Percentiles rank a stretch among this genome's conserved stretches.
Evolutionary conservation across 805 yeast species (phyloP).

Genomic region (Hanseniaspora clermontiae): DNA sequence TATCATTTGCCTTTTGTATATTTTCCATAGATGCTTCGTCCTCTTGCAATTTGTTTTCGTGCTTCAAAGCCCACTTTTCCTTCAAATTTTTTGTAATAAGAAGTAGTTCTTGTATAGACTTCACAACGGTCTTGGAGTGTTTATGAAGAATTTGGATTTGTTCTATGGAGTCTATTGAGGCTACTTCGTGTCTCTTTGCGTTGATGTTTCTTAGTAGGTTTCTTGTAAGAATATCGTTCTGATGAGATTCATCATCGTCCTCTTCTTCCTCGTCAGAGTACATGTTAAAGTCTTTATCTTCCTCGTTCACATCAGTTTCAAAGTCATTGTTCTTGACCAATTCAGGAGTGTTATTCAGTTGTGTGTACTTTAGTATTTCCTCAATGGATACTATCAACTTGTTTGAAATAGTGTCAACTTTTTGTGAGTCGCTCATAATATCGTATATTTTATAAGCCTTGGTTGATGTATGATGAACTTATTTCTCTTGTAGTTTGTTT

Average conservation of each 20-base stretch:
- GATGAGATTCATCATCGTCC: not conserved
- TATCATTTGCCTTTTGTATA: not conserved
- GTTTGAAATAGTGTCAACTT: conserved; percentile 5
- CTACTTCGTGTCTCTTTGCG: conserved; percentile 15
- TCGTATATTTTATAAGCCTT: not conserved
- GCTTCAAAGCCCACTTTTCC: conserved; percentile 27
- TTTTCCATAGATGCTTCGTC: conserved; percentile 17
- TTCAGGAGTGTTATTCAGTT: conserved; percentile 11
- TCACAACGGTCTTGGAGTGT: conserved; percentile 17
- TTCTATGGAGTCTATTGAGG: conserved; percentile 20
- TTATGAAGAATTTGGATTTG: conserved; percentile 19
- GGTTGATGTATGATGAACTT: not conserved
- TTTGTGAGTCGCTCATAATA: conserved; percentile 5
- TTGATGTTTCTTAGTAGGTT: conserved; percentile 11
- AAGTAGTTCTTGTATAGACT: conserved; percentile 25
- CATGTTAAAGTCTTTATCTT: not conserved
- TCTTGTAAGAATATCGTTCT: conserved; percentile 5
- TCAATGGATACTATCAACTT: conserved; percentile 6
- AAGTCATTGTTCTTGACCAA: not conserved
- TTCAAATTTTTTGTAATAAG: conserved; percentile 25
- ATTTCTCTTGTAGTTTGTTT: no score
- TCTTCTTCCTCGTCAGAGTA: not conserved
- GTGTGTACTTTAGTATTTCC: conserved; percentile 10
- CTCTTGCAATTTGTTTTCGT: conserved; percentile 15
- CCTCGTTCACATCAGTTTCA: not conserved